Percentiles rank a stretch among this genome's conserved stretches.
phyloP scores from a whole-genome alignment of 2,329 filamentous ascomycete species.

The Diaporthe vexans region DNA sequence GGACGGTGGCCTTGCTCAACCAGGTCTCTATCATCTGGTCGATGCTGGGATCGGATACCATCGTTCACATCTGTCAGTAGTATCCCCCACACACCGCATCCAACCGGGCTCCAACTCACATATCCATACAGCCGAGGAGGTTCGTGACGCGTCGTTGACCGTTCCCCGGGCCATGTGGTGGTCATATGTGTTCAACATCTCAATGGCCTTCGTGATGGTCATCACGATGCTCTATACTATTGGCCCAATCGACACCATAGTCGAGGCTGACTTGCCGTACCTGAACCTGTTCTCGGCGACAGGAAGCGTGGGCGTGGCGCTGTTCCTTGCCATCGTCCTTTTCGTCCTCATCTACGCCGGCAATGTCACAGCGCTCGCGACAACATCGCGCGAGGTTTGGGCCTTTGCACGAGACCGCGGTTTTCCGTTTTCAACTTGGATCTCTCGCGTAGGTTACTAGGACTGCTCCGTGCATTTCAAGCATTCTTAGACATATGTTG shows the following conservation, averaged over 20 bases:
- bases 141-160: constrained; percentile 31
- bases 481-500: rapidly evolving
- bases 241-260: constrained; percentile 30
- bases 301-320: constrained; percentile 16
- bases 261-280: constrained; percentile 38
- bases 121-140: constrained; percentile 18
- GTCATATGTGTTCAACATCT: constrained; percentile 35
- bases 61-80: constrained; percentile 40
- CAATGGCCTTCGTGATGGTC: constrained; percentile 38
- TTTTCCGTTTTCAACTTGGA: constrained; percentile 38
- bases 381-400: constrained; percentile 40
- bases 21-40: constrained; percentile 40
- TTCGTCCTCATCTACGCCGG: constrained; percentile 37
- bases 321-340: constrained; percentile 37
- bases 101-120: not conserved
- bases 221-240: constrained; percentile 39
- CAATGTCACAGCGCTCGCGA: constrained; percentile 37
- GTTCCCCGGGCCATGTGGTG: constrained; percentile 40
- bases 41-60: constrained; percentile 40
- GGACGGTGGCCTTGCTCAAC: constrained; percentile 34
- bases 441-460: constrained; percentile 24
- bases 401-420: constrained; percentile 39
- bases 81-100: no score
- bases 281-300: constrained; percentile 39
- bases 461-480: rapidly evolving